Conservation (phyloP, 2,329 filamentous ascomycete species). For the Fusarium piperis region DNA sequence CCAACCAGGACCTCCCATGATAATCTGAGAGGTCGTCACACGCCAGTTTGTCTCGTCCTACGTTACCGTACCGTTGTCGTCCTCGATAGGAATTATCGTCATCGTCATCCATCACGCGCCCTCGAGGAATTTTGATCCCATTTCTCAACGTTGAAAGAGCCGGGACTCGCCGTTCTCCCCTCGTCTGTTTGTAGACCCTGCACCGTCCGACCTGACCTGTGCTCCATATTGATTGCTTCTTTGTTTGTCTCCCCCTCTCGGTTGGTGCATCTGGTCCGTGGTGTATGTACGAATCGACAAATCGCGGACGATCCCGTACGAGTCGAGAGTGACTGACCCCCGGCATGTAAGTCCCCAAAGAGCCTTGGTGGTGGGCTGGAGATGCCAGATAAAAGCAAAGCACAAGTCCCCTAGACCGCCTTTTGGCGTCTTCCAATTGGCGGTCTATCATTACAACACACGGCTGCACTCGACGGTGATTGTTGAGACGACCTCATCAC, state of each 20-base stretch:
- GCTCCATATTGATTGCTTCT: slow-evolving; percentile 8
- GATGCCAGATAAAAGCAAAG: slow-evolving; percentile 19
- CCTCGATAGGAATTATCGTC: slow-evolving; percentile 12
- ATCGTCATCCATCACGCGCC: slow-evolving; percentile 35
- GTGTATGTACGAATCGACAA: slow-evolving; percentile 23
- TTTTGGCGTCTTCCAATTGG: slow-evolving; percentile 47
- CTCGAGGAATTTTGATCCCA: not conserved
- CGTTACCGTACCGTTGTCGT: not conserved
- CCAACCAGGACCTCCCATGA: slow-evolving; percentile 18
- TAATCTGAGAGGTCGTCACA: slow-evolving; percentile 13
- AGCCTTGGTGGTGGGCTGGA: slow-evolving; percentile 27
- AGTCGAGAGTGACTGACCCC: not conserved
- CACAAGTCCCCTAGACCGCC: slow-evolving; percentile 36
- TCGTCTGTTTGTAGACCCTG: not conserved
- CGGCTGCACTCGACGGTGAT: slow-evolving; percentile 8
- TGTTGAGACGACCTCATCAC: slow-evolving; percentile 3
- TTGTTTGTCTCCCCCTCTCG: slow-evolving; percentile 21
- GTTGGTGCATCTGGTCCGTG: slow-evolving; percentile 22
- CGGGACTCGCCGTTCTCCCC: slow-evolving; percentile 8
- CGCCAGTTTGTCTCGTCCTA: not conserved
- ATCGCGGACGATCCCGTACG: slow-evolving; percentile 22
- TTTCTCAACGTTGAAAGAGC: not conserved
- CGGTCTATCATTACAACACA: slow-evolving; percentile 44
- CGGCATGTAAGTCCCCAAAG: slow-evolving; percentile 16
- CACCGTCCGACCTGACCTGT: not conserved